Conservation (phyloP, 1,284 basidiomycete genomes). For the Pseudozyma tsukubaensis region DNA sequence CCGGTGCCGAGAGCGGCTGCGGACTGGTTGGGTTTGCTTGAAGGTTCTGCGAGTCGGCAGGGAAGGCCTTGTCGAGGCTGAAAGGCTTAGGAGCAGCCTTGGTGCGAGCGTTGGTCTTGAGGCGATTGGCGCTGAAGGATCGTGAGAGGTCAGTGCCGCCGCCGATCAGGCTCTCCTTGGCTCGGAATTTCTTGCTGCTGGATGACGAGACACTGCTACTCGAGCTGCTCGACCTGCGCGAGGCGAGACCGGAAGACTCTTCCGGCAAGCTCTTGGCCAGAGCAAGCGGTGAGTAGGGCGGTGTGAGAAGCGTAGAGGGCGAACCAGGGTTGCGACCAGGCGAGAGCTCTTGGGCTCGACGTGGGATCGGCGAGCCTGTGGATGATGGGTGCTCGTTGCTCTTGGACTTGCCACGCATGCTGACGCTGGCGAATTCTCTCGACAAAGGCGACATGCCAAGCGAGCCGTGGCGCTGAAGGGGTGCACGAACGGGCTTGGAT, state of each 20-base stretch:
- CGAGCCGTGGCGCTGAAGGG: slow-evolving; percentile 49
- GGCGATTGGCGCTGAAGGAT: slow-evolving; percentile 50
- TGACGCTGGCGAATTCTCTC: slow-evolving; percentile 51
- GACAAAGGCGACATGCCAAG: slow-evolving; percentile 58
- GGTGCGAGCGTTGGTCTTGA: slow-evolving; percentile 36
- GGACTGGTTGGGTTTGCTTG: slow-evolving; percentile 15
- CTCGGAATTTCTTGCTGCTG: slow-evolving; percentile 42
- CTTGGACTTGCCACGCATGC: slow-evolving; percentile 48
- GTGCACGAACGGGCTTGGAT: slow-evolving; percentile 26
- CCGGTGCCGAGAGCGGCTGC: slow-evolving; percentile 46
- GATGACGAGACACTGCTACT: slow-evolving; percentile 48
- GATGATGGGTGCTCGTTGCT: slow-evolving; percentile 42
- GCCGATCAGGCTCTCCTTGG: slow-evolving; percentile 48
- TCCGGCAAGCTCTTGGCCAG: slow-evolving; percentile 41
- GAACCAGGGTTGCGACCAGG: slow-evolving; percentile 25
- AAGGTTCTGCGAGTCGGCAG: slow-evolving; percentile 14
- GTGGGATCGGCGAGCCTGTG: slow-evolving; percentile 35
- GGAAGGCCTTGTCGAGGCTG: slow-evolving; percentile 43
- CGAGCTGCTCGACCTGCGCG: slow-evolving; percentile 40
- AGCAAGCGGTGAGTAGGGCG: slow-evolving; percentile 52
- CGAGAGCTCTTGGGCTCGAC: slow-evolving; percentile 33
- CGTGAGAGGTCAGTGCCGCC: slow-evolving; percentile 40
- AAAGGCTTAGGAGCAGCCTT: slow-evolving; percentile 53
- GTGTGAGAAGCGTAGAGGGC: slow-evolving; percentile 48
- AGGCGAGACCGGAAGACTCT: slow-evolving; percentile 19